Conservation (phyloP, 345 rosid species). For the Melastoma malabathricum region DNA sequence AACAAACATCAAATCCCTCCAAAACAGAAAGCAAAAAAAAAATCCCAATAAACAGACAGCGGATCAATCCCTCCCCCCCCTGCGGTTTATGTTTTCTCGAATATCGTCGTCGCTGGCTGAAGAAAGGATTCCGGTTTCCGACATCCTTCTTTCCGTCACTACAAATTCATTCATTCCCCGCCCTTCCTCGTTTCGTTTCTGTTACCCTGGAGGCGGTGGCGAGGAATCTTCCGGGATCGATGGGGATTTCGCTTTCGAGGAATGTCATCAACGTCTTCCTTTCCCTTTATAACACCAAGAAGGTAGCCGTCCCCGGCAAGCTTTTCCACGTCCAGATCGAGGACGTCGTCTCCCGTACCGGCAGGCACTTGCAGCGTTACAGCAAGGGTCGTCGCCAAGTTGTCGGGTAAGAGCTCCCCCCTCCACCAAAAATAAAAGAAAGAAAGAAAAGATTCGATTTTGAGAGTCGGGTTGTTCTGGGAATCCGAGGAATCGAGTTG, state of each 20-base stretch:
- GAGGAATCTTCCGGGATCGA: neutral
- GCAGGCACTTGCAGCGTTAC: conserved; percentile 59
- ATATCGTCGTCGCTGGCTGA: too few species aligned
- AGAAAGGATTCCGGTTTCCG: too few species aligned
- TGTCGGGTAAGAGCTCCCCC: conserved; percentile 39
- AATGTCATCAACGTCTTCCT: conserved; percentile 18
- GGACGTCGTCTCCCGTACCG: conserved; percentile 46
- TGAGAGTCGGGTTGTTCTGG: too few species aligned
- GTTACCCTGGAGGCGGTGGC: neutral
- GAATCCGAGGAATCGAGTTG: neutral
- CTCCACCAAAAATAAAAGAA: too few species aligned
- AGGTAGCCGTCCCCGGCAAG: conserved; percentile 17
- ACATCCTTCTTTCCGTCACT: too few species aligned
- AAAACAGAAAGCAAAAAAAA: too few species aligned
- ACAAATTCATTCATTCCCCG: too few species aligned
- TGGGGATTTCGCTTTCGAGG: conserved; percentile 17
- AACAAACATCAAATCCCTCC: too few species aligned
- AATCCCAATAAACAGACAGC: too few species aligned
- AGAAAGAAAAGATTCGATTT: neutral
- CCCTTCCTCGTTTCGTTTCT: neutral
- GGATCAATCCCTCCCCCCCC: too few species aligned
- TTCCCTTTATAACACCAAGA: conserved; percentile 21
- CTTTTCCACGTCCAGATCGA: conserved; percentile 25
- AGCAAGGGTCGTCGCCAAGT: conserved; percentile 47
- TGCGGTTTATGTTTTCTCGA: too few species aligned